Conservation (phyloP, 805 yeast genomes). For the Cyberlindnera euphorbiiphila region DNA sequence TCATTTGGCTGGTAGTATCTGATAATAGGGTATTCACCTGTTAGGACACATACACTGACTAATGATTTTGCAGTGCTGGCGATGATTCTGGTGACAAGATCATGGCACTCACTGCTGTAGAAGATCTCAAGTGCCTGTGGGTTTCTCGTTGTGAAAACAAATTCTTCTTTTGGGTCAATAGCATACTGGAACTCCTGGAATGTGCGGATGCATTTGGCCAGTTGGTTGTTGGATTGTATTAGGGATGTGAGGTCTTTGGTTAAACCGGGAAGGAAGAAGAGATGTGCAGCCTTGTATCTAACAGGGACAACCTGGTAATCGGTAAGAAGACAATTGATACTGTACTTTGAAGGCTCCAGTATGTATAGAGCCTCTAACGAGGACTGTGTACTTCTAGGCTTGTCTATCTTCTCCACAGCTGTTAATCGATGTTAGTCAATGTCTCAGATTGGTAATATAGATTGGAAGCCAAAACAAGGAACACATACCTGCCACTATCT, state of each 20-base stretch:
- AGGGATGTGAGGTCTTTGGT: conserved; percentile 29
- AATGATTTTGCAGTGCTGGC: conserved; percentile 58
- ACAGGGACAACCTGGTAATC: conserved; percentile 64
- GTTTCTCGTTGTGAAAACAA: conserved; percentile 65
- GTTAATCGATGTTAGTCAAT: conserved; percentile 29
- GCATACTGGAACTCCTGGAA: conserved; percentile 44
- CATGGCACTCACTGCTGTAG: conserved; percentile 61
- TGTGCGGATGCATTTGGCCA: conserved; percentile 28
- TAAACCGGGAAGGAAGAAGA: conserved; percentile 66
- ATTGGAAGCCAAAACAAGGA: too few relatives aligned
- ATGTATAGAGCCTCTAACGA: conserved; percentile 79
- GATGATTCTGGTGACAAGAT: conserved; percentile 56
- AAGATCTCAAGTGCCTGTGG: conserved; percentile 65
- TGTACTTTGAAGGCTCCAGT: conserved; percentile 62
- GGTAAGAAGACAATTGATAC: conserved; percentile 70
- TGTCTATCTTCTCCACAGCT: conserved; percentile 62
- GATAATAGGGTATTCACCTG: conserved; percentile 87
- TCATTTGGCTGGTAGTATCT: conserved; percentile 62
- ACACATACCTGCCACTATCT: conserved; percentile 36
- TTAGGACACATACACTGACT: conserved; percentile 66
- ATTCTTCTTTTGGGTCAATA: conserved; percentile 63
- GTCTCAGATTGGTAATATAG: too few relatives aligned
- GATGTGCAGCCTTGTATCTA: conserved; percentile 73
- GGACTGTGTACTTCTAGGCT: conserved; percentile 53
- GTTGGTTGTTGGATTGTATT: conserved; percentile 29